These are phyloP conservation scores for Tetradesmus lagerheimii DNA, from an alignment of 139 green algal species.

Conservation along the genomic window DNA sequence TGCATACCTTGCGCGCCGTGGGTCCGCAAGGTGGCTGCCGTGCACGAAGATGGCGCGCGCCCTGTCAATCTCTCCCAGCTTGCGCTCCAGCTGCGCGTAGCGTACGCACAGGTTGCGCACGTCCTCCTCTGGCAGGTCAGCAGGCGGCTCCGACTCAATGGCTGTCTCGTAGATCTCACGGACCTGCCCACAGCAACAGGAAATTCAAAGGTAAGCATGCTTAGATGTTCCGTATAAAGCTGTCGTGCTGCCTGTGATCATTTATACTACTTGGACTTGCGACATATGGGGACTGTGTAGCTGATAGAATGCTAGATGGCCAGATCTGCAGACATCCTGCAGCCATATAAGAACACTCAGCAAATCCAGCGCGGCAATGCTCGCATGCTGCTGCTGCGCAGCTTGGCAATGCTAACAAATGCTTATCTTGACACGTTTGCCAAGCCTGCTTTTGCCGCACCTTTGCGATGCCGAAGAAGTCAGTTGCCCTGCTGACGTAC, in stretches of 20 bases:
- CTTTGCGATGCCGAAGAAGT: conserved; percentile 97
- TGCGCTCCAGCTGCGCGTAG: conserved; percentile 90
- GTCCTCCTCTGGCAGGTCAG: conserved; percentile 82
- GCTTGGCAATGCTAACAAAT: too few relatives aligned
- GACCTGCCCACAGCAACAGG: conserved; percentile 66
- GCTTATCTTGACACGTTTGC: too few relatives aligned
- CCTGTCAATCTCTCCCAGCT: conserved; percentile 96
- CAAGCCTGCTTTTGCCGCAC: conserved; percentile 56
- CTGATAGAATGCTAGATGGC: too few relatives aligned
- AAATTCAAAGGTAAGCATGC: background rate
- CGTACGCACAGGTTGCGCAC: conserved; percentile 84
- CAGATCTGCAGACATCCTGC: too few relatives aligned
- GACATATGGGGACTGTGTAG: too few relatives aligned
- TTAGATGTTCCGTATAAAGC: too few relatives aligned
- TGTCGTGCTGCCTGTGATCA: too few relatives aligned
- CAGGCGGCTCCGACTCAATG: conserved; percentile 85
- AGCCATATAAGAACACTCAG: too few relatives aligned
- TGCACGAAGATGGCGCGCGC: conserved; percentile 94
- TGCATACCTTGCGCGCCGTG: conserved; percentile 7
- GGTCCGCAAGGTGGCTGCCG: conserved; percentile 73
- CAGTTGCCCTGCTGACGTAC: conserved; percentile 88
- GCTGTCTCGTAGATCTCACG: conserved; percentile 95
- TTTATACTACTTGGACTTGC: too few relatives aligned
- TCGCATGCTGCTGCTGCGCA: conserved; percentile 10
- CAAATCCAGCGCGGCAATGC: too few relatives aligned